Evolutionary conservation across 306 rosid genomes (phyloP).

Genomic region (Casuarina cunninghamiana): DNA sequence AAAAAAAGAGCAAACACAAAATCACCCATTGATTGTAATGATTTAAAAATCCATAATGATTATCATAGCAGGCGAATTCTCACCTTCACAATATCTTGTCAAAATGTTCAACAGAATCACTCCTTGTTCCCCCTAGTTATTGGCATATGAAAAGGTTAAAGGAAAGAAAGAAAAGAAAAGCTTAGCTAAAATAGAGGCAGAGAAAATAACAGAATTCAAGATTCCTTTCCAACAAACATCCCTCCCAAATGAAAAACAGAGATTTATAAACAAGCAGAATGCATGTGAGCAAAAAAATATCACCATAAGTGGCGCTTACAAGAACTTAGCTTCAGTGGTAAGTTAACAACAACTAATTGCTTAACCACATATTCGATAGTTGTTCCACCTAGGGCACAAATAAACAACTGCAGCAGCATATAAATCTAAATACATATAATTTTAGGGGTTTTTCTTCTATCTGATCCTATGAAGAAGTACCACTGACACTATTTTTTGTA

Average conservation of each 20-base stretch:
- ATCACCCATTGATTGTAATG: background rate
- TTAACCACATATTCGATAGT: background rate
- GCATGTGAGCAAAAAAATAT: too few relatives aligned
- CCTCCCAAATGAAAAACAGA: background rate
- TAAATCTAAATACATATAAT: background rate
- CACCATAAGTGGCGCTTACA: too few relatives aligned
- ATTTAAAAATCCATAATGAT: background rate
- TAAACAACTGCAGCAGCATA: background rate
- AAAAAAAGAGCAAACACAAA: background rate
- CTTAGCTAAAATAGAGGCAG: background rate
- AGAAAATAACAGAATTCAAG: background rate
- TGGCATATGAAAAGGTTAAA: background rate
- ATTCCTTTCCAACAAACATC: background rate
- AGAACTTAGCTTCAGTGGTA: background rate
- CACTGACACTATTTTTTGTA: background rate
- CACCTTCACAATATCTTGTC: conserved; percentile 42
- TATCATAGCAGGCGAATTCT: conserved; percentile 16
- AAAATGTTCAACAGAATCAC: conserved; percentile 39
- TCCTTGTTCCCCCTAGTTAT: conserved; percentile 41
- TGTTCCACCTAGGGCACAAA: background rate
- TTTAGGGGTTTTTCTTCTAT: background rate
- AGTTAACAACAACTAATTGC: background rate
- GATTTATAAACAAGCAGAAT: background rate
- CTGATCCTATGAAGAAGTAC: background rate
- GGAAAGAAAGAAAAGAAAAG: background rate